Evolutionary conservation across 1,284 basidiomycete genomes (phyloP).

Genomic region (Taiwanofungus camphoratus): DNA sequence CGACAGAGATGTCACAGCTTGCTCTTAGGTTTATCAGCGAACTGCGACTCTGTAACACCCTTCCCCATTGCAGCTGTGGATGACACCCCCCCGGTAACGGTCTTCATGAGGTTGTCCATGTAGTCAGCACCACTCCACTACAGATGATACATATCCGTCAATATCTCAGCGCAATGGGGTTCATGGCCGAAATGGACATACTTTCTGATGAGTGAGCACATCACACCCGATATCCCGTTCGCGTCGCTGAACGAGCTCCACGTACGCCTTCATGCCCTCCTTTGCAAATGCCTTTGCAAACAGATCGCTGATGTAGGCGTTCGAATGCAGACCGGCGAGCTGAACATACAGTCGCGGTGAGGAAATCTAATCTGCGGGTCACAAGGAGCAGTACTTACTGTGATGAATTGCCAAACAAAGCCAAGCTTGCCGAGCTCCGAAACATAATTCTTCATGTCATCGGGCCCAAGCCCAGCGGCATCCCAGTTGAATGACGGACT

Average conservation of each 20-base stretch:
- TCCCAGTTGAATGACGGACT: constrained; percentile 93
- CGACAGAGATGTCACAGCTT: constrained; percentile 41
- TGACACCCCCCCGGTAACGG: constrained; percentile 92
- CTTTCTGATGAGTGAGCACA: constrained; percentile 87
- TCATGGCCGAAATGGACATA: constrained; percentile 24
- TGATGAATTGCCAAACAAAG: constrained; percentile 99
- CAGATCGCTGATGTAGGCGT: constrained; percentile 93
- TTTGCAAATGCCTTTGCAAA: constrained; percentile 86
- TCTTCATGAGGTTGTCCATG: constrained; percentile 88
- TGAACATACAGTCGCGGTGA: constrained; percentile 25
- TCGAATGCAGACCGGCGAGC: constrained; percentile 96
- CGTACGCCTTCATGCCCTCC: constrained; percentile 92
- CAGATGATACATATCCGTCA: not conserved
- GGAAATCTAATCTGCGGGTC: no score
- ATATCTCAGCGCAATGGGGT: not conserved
- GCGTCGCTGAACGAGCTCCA: constrained; percentile 78
- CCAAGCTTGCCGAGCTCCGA: constrained; percentile 93
- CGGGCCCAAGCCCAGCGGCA: constrained; percentile 81
- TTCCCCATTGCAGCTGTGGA: constrained; percentile 94
- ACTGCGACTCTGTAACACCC: constrained; percentile 91
- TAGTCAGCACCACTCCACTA: constrained; percentile 96
- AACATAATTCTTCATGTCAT: constrained; percentile 87
- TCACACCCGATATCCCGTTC: constrained; percentile 90
- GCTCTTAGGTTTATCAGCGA: constrained; percentile 38
- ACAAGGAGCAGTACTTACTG: constrained; percentile 56